Evolutionary conservation across 495 filamentous ascomycete genomes (phyloP).

Genomic region (Penicillium roqueforti): DNA sequence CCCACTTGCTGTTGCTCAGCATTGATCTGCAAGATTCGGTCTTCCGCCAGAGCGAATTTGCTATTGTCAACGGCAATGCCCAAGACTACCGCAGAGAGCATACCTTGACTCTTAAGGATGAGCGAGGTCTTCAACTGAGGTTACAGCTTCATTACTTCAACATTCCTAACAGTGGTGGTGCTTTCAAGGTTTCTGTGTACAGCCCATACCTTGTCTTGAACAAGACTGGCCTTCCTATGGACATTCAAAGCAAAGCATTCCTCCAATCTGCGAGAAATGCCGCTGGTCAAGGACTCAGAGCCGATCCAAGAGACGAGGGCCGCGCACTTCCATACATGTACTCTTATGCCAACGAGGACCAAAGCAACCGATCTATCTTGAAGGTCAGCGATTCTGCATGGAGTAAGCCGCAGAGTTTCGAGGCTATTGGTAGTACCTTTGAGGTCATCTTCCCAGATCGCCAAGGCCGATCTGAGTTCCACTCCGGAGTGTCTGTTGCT

Average conservation of each 20-base stretch:
- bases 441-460: constrained; percentile 76
- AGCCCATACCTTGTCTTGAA: constrained; percentile 93
- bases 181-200: constrained; percentile 91
- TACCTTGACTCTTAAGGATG: constrained; percentile 75
- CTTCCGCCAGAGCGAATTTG: constrained; percentile 92
- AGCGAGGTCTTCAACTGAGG: constrained; percentile 69
- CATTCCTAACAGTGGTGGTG: constrained; percentile 87
- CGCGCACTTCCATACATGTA: constrained; percentile 92
- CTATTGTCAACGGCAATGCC: constrained; percentile 87
- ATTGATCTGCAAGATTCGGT: constrained; percentile 94
- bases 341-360: constrained; percentile 80
- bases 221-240: constrained; percentile 85
- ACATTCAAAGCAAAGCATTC: constrained; percentile 84
- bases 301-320: constrained; percentile 45
- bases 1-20: constrained; percentile 85
- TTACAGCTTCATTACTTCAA: constrained; percentile 91
- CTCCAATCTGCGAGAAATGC: constrained; percentile 75
- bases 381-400: constrained; percentile 85
- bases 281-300: constrained; percentile 66
- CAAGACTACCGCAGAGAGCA: constrained; percentile 86
- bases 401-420: constrained; percentile 97
- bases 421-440: constrained; percentile 90
- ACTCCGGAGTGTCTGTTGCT: constrained; percentile 80
- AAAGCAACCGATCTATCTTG: constrained; percentile 79
- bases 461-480: constrained; percentile 71